phyloP scores from a whole-genome alignment of 768 basidiomycete species.

The Leccinum longicurvipes region DNA sequence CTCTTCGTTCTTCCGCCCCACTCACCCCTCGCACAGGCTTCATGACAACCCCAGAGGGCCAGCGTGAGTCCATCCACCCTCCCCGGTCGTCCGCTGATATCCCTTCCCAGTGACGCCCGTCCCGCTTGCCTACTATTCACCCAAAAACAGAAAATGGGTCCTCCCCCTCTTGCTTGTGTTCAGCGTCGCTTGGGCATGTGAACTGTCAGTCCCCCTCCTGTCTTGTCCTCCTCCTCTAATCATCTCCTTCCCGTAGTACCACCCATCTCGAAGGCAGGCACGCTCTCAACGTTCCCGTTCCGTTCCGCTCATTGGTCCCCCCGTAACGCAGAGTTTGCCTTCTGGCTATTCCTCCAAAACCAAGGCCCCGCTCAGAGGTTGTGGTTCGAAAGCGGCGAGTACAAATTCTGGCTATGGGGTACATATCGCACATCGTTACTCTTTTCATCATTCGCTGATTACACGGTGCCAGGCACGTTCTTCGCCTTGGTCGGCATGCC shows the following conservation, averaged over 20 bases:
- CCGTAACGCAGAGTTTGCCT: constrained; percentile 55
- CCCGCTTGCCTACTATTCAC: constrained; percentile 52
- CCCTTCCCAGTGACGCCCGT: constrained; percentile 48
- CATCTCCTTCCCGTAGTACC: constrained; percentile 39
- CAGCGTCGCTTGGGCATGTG: constrained; percentile 72
- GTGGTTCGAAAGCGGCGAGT: constrained; percentile 84
- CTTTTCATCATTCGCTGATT: constrained; percentile 5
- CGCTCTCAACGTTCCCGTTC: neutral
- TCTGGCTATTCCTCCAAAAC: constrained; percentile 81
- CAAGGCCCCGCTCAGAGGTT: constrained; percentile 67
- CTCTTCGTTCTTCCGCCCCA: neutral
- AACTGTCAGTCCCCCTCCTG: constrained; percentile 48
- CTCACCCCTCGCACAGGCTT: constrained; percentile 13
- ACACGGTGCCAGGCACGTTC: constrained; percentile 49
- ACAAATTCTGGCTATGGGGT: constrained; percentile 69
- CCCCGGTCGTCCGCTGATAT: constrained; percentile 2
- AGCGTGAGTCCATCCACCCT: constrained; percentile 7
- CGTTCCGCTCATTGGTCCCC: constrained; percentile 4
- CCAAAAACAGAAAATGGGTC: constrained; percentile 47
- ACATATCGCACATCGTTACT: constrained; percentile 2
- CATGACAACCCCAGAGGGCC: constrained; percentile 6
- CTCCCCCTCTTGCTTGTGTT: constrained; percentile 70
- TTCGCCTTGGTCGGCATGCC: constrained; percentile 71
- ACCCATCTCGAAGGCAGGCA: constrained; percentile 76
- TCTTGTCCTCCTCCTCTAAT: constrained; percentile 3